Evolutionary conservation across 2,329 filamentous ascomycete species (phyloP), one percentile per base, ranked within the genome.

Genomic region (Shiraia sp.): DNA sequence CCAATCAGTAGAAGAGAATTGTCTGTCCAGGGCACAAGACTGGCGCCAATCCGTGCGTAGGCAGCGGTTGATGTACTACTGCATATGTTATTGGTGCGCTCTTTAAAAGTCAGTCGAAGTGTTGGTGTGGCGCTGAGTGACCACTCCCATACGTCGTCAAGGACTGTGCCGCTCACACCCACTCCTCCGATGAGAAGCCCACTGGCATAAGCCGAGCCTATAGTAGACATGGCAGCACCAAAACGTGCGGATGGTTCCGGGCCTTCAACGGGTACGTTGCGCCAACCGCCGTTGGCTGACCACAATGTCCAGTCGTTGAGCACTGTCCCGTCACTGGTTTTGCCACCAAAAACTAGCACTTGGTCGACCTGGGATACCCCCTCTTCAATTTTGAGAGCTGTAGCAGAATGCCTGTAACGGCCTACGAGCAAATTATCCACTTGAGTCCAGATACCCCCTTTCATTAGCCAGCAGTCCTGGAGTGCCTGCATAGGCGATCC

Each of bases 151-250:
- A 84, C 73, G 42, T 85, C 80, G 29, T 78, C 72, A 14, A 82
- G 70, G 10, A 95, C 73, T 7, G 77, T 73, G 3, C 86, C 88
- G 61, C 85, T 77, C 27, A 71, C 70, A 15, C 77, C 75, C 59
- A 95, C 85, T 0, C 91, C 91, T 13, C 90, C 90, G 13, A 82
- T 74, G 2, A 93, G 55, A 2, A 92, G 65, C 1, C 90, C 90
- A 30, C 77, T 77, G 4, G 49, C 59, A 30, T 66, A 65, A 16
- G 69, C 57, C 29, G 50, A 65, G 27, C 52, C 40, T 17, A 62
- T 61, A 38, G 47, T 75, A 4, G 81, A 80, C 27, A 84, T 72
- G 25, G 74, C 71, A 24, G 80, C 78, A 27, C 80, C 81, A 57
- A 84, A 85, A 32, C 81, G 75, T 41, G 79, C 72, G 30, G 68